Evolutionary conservation across 140 eudicot genomes (phyloP).

Genomic region (Stevia rebaudiana): DNA sequence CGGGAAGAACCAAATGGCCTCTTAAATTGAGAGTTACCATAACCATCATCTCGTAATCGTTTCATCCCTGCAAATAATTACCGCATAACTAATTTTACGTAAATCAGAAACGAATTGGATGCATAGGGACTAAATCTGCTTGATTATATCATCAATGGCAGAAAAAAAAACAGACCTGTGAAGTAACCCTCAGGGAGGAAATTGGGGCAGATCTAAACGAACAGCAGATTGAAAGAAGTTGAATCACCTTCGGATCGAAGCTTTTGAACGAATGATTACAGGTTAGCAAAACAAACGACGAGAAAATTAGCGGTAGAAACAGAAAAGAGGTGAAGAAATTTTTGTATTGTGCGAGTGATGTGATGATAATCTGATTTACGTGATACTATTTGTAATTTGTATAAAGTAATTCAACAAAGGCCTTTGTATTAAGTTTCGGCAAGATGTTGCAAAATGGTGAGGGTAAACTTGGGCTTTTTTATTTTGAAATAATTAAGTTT

Average conservation of each 20-base stretch:
- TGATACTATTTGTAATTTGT: conserved; percentile 9
- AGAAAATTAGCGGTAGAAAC: conserved; percentile 26
- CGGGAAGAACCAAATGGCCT: conserved; percentile 86
- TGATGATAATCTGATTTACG: conserved; percentile 19
- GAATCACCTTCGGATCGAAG: conserved; percentile 36
- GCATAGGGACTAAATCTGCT: conserved; percentile 17
- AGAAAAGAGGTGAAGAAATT: conserved; percentile 34
- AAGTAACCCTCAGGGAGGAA: conserved; percentile 23
- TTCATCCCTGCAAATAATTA: conserved; percentile 62
- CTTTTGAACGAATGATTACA: conserved; percentile 19
- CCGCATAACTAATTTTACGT: conserved; percentile 1
- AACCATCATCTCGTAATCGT: conserved; percentile 77
- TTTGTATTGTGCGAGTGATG: conserved; percentile 23
- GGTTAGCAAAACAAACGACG: conserved; percentile 14
- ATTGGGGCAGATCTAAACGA: conserved; percentile 41
- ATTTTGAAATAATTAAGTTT: no score
- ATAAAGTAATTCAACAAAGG: conserved; percentile 1
- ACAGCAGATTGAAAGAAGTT: conserved; percentile 17
- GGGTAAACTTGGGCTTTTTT: not conserved
- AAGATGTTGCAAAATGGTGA: no score
- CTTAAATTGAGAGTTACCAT: conserved; percentile 65
- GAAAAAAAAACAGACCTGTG: conserved; percentile 21
- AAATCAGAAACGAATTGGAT: conserved; percentile 14
- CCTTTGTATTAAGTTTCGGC: not conserved
- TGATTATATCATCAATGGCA: not conserved